Percentiles rank a stretch among this genome's conserved stretches.
Conservation (phyloP, 75 land plant genomes). For the Picea sitchensis region DNA sequence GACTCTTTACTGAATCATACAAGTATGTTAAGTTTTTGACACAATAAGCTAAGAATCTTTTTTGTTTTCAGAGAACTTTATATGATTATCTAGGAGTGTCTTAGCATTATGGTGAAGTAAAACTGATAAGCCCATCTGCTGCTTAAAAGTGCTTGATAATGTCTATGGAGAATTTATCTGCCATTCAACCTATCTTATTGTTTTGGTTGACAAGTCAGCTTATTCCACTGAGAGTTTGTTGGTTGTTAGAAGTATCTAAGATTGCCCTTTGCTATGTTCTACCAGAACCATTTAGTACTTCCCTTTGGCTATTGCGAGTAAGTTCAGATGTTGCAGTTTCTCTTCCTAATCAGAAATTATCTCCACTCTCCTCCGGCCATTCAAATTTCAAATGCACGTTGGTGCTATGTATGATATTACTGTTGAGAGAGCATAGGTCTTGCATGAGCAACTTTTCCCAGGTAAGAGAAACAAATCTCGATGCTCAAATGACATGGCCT, state of each 20-base stretch:
- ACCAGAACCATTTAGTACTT: too few species aligned
- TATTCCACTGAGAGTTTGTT: neutral
- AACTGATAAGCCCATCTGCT: neutral
- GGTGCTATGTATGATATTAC: too few species aligned
- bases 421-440: too few species aligned
- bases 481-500: too few species aligned
- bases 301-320: too few species aligned
- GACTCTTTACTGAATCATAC: conserved; percentile 81
- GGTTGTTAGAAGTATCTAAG: neutral
- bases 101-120: neutral
- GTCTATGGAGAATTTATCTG: neutral
- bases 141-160: neutral
- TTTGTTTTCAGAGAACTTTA: neutral
- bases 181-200: neutral
- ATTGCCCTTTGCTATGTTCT: neutral
- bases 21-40: conserved; percentile 40
- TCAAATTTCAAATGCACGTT: too few species aligned
- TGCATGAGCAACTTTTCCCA: too few species aligned
- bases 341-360: too few species aligned
- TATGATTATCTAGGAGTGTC: neutral
- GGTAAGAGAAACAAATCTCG: too few species aligned
- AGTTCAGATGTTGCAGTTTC: too few species aligned
- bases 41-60: neutral
- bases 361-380: too few species aligned
- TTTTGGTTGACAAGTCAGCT: neutral